Base-by-base conservation (phyloP, 1,139 yeast genomes). In the Nakaseomyces glabratus region DNA sequence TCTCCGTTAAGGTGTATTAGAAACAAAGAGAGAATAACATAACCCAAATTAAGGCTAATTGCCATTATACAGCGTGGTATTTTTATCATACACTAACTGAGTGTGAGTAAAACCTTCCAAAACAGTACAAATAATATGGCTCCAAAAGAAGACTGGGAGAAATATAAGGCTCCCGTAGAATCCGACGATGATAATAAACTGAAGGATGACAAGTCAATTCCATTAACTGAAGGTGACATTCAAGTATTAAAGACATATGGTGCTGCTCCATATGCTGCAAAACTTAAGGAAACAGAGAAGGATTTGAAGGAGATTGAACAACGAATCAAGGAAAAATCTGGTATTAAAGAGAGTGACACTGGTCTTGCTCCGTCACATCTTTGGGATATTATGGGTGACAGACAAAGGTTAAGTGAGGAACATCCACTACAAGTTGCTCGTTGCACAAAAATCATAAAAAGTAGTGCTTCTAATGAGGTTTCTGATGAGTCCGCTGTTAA, bases 381-480 rank as follows among this genome's bases (percentile, higher is more conserved):
- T 47, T 90, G 99, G 99, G 99, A 90, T 65, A 84, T 90, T 33
- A 76, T 79, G 70, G 97, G 97, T 15, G 99, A 90, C 61, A 82
- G 84, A 59, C 95, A 85, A 60, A 70, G 95, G 54, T 77, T 88
- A 78, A 71, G 79, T 41, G 90, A 82, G 58, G 97, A 90, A 58
- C 96, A 85, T 55, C 95, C 98, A 24, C 67, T 90, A 46, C 99
- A 90, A 61, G 99, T 93, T 35, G 98, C 99, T 13, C 73, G 99
- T 58, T 90, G 99, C 65, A 93, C 98, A 24, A 90, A 93, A 66
- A 90, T 93, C 59, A 90, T 90, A 49, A 90, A 84, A 57, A 63
- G 68, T 21, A 57, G 46, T 26, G 30, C 30, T 17, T 20, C 17
- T 3, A 21, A 22, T 19, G 35, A 29, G 13, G 48, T 44, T 19